These are phyloP conservation scores for Inga oerstediana DNA, from an alignment of 306 rosid genomes.

Conservation along the genomic window DNA sequence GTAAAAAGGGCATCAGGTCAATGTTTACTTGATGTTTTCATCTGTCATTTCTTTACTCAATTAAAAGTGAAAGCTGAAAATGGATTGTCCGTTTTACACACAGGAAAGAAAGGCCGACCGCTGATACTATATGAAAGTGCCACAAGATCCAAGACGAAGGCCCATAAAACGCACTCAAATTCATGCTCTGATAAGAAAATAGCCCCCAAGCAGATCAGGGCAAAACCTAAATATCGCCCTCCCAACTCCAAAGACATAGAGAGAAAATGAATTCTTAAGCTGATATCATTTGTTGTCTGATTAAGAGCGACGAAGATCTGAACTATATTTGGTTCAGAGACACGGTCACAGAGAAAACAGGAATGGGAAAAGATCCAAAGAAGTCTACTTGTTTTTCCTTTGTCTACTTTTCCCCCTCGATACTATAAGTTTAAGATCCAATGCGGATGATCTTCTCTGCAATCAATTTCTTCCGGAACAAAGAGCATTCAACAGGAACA, in stretches of 20 bases:
- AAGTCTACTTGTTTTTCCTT: not conserved
- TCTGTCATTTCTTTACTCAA: slow-evolving; percentile 1
- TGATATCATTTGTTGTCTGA: not conserved
- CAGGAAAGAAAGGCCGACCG: slow-evolving; percentile 4
- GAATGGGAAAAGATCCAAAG: not conserved
- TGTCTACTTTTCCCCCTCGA: not conserved
- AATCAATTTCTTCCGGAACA: slow-evolving; percentile 7
- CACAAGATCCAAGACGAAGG: not conserved
- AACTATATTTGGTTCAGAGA: not conserved
- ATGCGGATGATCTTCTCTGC: slow-evolving; percentile 3
- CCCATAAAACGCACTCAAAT: not conserved
- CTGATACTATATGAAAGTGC: not conserved
- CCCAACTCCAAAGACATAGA: not conserved
- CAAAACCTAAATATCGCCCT: slow-evolving; percentile 1
- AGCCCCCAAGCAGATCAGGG: not conserved
- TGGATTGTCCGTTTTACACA: slow-evolving; percentile 12
- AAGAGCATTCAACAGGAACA: slow-evolving; percentile 4
- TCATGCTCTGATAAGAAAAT: not conserved
- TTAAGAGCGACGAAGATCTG: slow-evolving; percentile 16
- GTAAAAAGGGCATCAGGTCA: not conserved
- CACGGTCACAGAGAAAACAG: not conserved
- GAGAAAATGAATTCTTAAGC: not conserved
- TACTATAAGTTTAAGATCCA: slow-evolving; percentile 29
- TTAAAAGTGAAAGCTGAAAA: slow-evolving; percentile 12
- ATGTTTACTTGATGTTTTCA: slow-evolving; percentile 1